Conservation (phyloP, 805 yeast species). For the Kuraishia molischiana region DNA sequence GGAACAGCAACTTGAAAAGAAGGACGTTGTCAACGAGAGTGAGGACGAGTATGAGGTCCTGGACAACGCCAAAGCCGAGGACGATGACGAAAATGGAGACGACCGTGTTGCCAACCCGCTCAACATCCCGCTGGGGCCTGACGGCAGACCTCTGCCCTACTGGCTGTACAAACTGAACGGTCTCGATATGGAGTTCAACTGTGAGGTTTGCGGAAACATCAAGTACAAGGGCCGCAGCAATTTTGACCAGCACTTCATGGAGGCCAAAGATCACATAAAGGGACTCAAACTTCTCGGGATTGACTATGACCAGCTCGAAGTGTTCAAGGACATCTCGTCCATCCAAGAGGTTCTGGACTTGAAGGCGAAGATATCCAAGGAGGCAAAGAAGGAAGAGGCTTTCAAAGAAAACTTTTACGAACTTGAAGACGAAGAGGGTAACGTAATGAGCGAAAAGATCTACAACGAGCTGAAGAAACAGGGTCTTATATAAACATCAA, state of each 20-base stretch:
- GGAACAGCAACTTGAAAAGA: constrained; percentile 51
- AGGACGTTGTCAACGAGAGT: constrained; percentile 27
- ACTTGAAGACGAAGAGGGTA: constrained; percentile 89
- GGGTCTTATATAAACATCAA: constrained; percentile 41
- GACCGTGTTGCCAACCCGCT: constrained; percentile 30
- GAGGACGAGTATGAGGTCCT: constrained; percentile 19
- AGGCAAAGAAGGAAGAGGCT: constrained; percentile 25
- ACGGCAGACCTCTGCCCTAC: constrained; percentile 85
- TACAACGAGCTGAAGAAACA: constrained; percentile 82
- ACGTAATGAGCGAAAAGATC: constrained; percentile 78
- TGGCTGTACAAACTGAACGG: constrained; percentile 94
- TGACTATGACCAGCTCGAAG: constrained; percentile 27
- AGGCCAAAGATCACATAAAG: constrained; percentile 47
- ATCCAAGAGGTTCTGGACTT: constrained; percentile 62
- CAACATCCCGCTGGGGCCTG: constrained; percentile 73
- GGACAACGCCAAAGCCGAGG: constrained; percentile 12
- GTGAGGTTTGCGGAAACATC: constrained; percentile 82
- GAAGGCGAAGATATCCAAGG: constrained; percentile 35
- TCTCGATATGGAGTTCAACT: constrained; percentile 53
- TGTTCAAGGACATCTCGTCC: constrained; percentile 54
- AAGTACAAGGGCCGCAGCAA: constrained; percentile 63
- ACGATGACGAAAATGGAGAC: constrained; percentile 22
- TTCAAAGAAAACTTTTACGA: constrained; percentile 53
- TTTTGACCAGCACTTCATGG: constrained; percentile 71
- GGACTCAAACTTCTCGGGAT: constrained; percentile 75